A percentile compares a stretch with the other conserved stretches of the same genome.
Conservation (phyloP, 2,329 filamentous ascomycete species). For the Fusarium sp. region DNA sequence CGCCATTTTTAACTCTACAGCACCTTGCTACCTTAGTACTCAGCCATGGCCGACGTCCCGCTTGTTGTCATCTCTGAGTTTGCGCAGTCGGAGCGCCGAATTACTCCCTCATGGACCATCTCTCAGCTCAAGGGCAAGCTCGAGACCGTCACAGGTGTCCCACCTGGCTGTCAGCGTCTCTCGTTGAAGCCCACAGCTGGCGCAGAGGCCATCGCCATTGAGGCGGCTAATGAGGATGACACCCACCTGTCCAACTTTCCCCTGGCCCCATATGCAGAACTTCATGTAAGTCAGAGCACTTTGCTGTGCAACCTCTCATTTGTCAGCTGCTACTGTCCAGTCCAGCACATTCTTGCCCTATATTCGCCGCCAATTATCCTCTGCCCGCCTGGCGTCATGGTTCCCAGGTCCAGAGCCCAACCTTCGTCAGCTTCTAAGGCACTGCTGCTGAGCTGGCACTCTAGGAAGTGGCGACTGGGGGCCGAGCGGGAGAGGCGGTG, state of each 20-base stretch:
- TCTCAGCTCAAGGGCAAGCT: conserved; percentile 85
- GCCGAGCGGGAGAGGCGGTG: conserved; percentile 38
- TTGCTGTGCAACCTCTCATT: conserved; percentile 47
- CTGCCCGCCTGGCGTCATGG: conserved; percentile 16
- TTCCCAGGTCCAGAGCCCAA: conserved; percentile 8
- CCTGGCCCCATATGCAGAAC: conserved; percentile 79
- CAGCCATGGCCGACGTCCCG: conserved; percentile 75
- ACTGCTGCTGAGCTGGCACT: conserved; percentile 28
- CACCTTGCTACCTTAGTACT: background rate
- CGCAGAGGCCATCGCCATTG: conserved; percentile 71
- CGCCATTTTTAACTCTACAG: background rate
- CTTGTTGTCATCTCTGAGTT: conserved; percentile 80
- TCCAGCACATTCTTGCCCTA: conserved; percentile 12
- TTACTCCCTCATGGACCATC: conserved; percentile 93
- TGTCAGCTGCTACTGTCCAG: conserved; percentile 4
- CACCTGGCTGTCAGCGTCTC: conserved; percentile 81
- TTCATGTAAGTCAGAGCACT: conserved; percentile 72
- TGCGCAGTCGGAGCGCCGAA: conserved; percentile 85
- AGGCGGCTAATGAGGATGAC: conserved; percentile 78
- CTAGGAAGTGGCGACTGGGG: conserved; percentile 18
- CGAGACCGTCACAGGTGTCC: conserved; percentile 92
- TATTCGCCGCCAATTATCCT: conserved; percentile 7
- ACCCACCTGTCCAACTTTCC: conserved; percentile 72
- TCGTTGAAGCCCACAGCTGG: conserved; percentile 69
- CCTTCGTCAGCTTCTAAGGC: conserved; percentile 1